These are phyloP conservation scores for Arthrocladium fulminans DNA, from an alignment of 2,329 filamentous ascomycete species.

Conservation along the genomic window DNA sequence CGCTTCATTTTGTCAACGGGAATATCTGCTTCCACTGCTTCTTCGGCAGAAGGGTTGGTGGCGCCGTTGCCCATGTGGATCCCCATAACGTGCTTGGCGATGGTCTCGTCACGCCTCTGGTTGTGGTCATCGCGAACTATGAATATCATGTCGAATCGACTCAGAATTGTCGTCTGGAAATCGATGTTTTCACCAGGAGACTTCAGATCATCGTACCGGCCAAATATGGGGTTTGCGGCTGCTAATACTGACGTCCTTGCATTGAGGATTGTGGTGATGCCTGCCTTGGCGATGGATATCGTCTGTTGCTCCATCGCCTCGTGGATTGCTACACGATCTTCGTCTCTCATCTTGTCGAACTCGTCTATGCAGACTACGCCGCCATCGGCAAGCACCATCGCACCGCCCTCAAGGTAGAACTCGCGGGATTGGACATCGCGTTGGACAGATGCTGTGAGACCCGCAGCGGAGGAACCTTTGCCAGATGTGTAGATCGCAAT, in stretches of 20 bases:
- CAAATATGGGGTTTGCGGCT: constrained; percentile 94
- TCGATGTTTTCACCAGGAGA: constrained; percentile 97
- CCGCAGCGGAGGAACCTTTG: constrained; percentile 93
- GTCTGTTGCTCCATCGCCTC: constrained; percentile 99
- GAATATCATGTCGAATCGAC: constrained; percentile 99
- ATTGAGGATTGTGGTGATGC: constrained; percentile 96
- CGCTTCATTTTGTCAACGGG: constrained; percentile 94
- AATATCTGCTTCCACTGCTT: constrained; percentile 77
- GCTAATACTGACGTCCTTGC: constrained; percentile 90
- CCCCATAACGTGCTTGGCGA: constrained; percentile 93
- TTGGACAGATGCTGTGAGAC: constrained; percentile 94
- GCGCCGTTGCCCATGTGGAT: constrained; percentile 90
- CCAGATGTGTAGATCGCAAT: constrained; percentile 98
- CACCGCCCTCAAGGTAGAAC: constrained; percentile 95
- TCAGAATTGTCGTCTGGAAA: constrained; percentile 96
- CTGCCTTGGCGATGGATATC: constrained; percentile 92
- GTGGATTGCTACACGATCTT: constrained; percentile 95
- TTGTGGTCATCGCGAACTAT: constrained; percentile 95
- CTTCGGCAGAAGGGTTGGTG: constrained; percentile 46
- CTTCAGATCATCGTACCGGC: constrained; percentile 96
- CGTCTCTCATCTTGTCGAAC: constrained; percentile 99
- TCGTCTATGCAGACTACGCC: constrained; percentile 98
- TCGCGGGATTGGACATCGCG: constrained; percentile 84
- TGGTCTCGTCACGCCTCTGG: constrained; percentile 77
- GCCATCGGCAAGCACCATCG: constrained; percentile 95